phyloP scores from a whole-genome alignment of 2,329 filamentous ascomycete genomes.

The Calonectria pteridis region DNA sequence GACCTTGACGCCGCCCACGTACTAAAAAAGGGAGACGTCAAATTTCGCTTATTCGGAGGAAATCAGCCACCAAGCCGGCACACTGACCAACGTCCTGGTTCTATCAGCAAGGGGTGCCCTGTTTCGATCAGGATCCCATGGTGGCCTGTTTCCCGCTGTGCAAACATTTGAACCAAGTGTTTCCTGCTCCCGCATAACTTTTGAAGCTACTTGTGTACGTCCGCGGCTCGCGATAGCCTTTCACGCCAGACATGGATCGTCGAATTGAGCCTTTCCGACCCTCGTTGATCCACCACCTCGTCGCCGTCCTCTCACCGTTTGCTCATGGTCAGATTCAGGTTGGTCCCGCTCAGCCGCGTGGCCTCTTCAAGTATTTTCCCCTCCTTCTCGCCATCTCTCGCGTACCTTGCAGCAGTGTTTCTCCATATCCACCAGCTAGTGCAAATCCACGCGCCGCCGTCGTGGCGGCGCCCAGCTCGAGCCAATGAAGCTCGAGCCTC shows the following conservation, averaged over 20 bases:
- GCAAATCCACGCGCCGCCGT: background rate
- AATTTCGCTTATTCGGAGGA: constrained; percentile 43
- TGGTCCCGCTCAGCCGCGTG: constrained; percentile 17
- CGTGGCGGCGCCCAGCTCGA: background rate
- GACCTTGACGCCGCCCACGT: background rate
- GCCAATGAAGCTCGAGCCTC: constrained; percentile 27
- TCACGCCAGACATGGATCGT: constrained; percentile 11
- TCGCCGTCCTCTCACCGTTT: constrained; percentile 18
- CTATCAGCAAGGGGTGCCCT: background rate
- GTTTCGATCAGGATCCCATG: background rate
- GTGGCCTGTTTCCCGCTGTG: background rate
- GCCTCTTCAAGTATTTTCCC: background rate
- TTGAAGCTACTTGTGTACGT: background rate
- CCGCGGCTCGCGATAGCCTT: background rate
- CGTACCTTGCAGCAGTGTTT: constrained; percentile 1
- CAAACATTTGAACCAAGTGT: constrained; percentile 11
- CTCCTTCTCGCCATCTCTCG: background rate
- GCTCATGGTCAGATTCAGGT: constrained; percentile 36
- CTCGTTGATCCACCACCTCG: constrained; percentile 30
- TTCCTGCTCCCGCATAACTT: background rate
- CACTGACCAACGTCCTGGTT: background rate
- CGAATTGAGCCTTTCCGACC: background rate
- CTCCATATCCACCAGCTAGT: background rate
- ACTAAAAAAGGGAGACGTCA: constrained; percentile 28
- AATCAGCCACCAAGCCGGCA: constrained; percentile 21